These are phyloP conservation scores for Vigna mungo DNA, from an alignment of 306 rosid species.

Conservation along the genomic window DNA sequence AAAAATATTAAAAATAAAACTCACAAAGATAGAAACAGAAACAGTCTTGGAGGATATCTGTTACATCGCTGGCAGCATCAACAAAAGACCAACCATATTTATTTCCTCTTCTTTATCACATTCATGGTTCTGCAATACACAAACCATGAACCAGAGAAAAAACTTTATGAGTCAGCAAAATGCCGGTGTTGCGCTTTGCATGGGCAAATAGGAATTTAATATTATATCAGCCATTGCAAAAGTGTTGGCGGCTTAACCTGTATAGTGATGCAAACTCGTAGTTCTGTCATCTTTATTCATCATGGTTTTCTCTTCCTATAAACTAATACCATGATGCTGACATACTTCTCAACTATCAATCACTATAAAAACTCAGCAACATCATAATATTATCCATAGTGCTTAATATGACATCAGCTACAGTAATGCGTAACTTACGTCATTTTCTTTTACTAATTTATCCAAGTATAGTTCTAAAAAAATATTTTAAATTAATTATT, in stretches of 20 bases:
- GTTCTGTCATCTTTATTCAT: conserved; percentile 11
- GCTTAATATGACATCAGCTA: conserved; percentile 15
- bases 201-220: conserved; percentile 15
- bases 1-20: no score
- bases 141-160: not conserved
- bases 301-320: not conserved
- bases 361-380: conserved; percentile 10
- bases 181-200: not conserved
- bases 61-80: conserved; percentile 9
- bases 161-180: conserved; percentile 15
- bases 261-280: conserved; percentile 11
- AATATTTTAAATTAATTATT: no score
- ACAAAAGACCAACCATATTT: not conserved
- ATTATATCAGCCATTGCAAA: not conserved
- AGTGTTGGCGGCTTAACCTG: not conserved
- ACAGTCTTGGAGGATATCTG: not conserved
- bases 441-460: not conserved
- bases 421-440: not conserved
- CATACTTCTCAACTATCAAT: not conserved
- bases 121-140: not conserved
- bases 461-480: not conserved
- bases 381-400: conserved; percentile 19
- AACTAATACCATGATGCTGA: not conserved
- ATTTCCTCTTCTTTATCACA: not conserved
- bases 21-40: no score